Base-by-base conservation (phyloP, 1,139 yeast genomes). In the Scheffersomyces illinoinensis region DNA sequence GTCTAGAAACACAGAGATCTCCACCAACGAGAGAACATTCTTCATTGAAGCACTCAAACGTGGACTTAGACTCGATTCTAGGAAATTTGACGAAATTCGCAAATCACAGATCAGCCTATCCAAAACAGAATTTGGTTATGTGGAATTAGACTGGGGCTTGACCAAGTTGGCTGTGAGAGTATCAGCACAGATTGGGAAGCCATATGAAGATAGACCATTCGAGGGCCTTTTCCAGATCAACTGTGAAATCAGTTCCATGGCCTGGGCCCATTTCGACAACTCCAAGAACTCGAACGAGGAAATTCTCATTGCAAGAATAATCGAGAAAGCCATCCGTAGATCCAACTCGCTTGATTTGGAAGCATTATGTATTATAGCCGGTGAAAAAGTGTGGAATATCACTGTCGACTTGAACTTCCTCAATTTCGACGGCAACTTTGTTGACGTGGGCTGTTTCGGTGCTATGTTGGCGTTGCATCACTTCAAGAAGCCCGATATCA, bases 291-390 rank as follows among this genome's bases (percentile, higher is more conserved):
- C 90, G 20, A 90, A 89, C 61, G 96, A 92, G 61, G 98, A 93
- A 70, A 81, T 90, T 43, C 75, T 92, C 62, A 87, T 93, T 47
- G 83, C 93, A 17, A 78, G 98, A 68, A 81, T 93, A 59, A 87
- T 95, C 56, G 99, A 95, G 70, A 95, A 93, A 71, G 93, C 98
- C 0, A 89, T 95, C 57, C 82, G 97, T 66, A 81, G 98, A 68
- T 90, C 97, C 0, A 90, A 90, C 63, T 97, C 98, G 0, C 78
- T 95, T 54, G 99, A 95, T 74, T 82, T 93, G 54, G 99, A 95
- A 71, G 87, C 92, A 60, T 77, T 95, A 57, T 93, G 98, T 76
- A 91, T 95, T 54, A 85, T 91, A 33, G 97, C 98, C 0, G 98
- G 98, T 1, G 85, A 87, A 60, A 88, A 91, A 65, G 93, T 96